phyloP scores from a whole-genome alignment of 805 yeast species.

The Metschnikowia lochheadii region DNA sequence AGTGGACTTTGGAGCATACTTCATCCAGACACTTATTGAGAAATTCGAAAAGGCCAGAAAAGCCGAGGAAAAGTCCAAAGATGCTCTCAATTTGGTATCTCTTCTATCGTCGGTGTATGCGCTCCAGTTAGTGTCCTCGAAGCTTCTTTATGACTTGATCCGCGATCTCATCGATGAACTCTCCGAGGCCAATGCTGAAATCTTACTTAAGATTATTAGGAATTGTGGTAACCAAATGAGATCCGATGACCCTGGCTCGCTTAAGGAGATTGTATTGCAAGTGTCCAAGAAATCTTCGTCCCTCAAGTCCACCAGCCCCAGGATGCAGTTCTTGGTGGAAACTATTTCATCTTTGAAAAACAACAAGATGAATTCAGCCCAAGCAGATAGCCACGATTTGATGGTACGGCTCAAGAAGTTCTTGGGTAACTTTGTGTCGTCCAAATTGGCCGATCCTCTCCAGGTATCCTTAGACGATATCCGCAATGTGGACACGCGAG shows the following conservation, averaged over 20 bases:
- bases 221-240: conserved; percentile 82
- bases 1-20: conserved; percentile 82
- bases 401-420: conserved; percentile 59
- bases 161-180: conserved; percentile 48
- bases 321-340: conserved; percentile 81
- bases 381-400: conserved; percentile 49
- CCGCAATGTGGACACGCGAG: conserved; percentile 66
- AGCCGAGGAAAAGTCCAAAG: conserved; percentile 32
- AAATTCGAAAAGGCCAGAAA: conserved; percentile 47
- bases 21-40: conserved; percentile 78
- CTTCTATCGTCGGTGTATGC: conserved; percentile 73
- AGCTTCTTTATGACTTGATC: conserved; percentile 74
- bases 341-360: conserved; percentile 82
- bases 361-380: conserved; percentile 61
- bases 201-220: conserved; percentile 65
- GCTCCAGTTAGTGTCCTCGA: conserved; percentile 71
- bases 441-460: conserved; percentile 63
- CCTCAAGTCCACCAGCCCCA: conserved; percentile 40
- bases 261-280: conserved; percentile 69
- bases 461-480: conserved; percentile 84
- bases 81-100: conserved; percentile 64
- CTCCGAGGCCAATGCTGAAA: conserved; percentile 71
- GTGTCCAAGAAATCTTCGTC: conserved; percentile 38
- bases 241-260: conserved; percentile 81
- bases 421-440: conserved; percentile 48